Evolutionary conservation across 2,329 filamentous ascomycete species (phyloP).

Genomic region (Colletotrichum lentis): DNA sequence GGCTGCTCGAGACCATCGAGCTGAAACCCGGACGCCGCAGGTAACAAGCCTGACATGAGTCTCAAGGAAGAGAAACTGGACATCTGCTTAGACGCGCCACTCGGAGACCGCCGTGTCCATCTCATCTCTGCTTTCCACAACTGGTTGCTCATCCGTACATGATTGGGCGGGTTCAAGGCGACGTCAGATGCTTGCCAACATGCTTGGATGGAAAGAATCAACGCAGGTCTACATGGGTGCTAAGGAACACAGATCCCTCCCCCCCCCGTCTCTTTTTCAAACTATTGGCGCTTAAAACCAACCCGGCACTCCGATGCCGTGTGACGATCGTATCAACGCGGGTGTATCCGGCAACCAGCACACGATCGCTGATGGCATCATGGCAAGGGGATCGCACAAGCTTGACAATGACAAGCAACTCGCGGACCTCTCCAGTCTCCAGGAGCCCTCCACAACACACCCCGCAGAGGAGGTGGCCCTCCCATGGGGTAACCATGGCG

Average conservation of each 20-base stretch:
- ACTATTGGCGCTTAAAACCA: constrained; percentile 8
- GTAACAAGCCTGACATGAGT: too few relatives aligned
- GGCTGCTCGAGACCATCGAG: too few relatives aligned
- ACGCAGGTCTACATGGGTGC: too few relatives aligned
- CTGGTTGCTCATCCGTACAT: neutral
- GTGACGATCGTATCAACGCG: neutral
- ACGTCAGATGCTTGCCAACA: neutral
- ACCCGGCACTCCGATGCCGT: too few relatives aligned
- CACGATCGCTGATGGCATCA: neutral
- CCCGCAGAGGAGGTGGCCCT: constrained; percentile 5
- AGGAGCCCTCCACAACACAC: neutral
- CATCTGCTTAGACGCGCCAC: too few relatives aligned
- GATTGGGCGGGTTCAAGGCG: neutral
- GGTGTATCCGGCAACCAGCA: neutral
- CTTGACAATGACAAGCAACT: neutral
- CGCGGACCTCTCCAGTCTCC: constrained; percentile 3
- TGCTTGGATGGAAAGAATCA: too few relatives aligned
- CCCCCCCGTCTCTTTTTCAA: neutral
- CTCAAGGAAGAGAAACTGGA: too few relatives aligned
- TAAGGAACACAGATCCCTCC: too few relatives aligned
- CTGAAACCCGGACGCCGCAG: too few relatives aligned
- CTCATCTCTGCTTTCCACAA: neutral
- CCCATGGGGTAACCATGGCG: neutral
- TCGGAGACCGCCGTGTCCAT: too few relatives aligned
- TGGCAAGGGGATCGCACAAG: constrained; percentile 1